Evolutionary conservation across 139 green algal species (phyloP), one percentile per base, ranked within the genome.

Genomic region (Micractinium conductrix): DNA sequence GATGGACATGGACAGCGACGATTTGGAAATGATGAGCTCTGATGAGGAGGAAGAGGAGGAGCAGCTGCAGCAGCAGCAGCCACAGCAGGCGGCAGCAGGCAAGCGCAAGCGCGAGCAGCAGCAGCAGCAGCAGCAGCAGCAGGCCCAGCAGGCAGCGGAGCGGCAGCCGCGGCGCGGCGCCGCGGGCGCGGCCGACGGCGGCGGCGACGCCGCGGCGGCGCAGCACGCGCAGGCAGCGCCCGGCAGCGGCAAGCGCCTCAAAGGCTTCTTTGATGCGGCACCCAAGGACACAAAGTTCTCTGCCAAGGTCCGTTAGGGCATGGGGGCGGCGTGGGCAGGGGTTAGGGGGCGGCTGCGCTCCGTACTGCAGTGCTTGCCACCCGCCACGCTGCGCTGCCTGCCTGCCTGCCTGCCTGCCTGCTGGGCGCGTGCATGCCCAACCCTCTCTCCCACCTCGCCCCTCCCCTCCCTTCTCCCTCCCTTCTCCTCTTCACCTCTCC

Each of bases 211-310:
- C 24, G 68, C 85, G 50, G n/a, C 73, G 50, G 63, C 85, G 42
- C 55, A 86, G 43, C 73, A 79, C 60, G 44, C 79, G 69, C 40
- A 86, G 42, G n/a, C 73, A 75, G 53, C 53, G 78, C 33, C 26
- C 37, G 63, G 19, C n/a, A n/a, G n/a, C 48, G 65, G 62, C 17
- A 74, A 74, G 82, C 63, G 74, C 58, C 48, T 81, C 16, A 65
- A 72, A 63, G 67, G 71, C 38, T 95, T 94, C 88, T 97, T 93
- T 79, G 86, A 87, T 1, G 55, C 89, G 50, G 89, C 92, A 8
- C 90, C 93, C 0, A 80, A 94, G 55, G 93, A 86, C 45, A 93
- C 88, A 22, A 84, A 33, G 28, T 98, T 97, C 89, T 88, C 35
- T 2, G 94, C 93, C 2, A 37, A 68, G 78, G 78, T 83, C 60